phyloP scores from a whole-genome alignment of 2,329 filamentous ascomycete species.

The Sporothrix globosa region DNA sequence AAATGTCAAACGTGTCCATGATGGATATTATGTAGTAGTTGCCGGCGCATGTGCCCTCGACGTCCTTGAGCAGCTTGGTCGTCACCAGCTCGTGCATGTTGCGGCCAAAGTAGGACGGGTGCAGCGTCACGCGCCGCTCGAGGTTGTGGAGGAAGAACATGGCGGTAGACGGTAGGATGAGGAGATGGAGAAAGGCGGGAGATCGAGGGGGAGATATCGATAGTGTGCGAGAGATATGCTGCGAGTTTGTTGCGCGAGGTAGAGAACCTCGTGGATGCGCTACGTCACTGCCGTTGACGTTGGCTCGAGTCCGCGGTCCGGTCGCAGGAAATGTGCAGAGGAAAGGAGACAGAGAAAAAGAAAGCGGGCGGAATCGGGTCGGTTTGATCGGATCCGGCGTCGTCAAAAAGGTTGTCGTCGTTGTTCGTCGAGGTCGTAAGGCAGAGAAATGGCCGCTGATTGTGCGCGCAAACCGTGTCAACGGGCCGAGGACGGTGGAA shows the following conservation, averaged over 20 bases:
- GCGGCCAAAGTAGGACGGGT: constrained; percentile 94
- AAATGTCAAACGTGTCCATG: constrained; percentile 94
- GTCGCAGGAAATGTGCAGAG: too few relatives aligned
- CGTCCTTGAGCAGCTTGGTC: constrained; percentile 84
- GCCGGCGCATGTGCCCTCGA: constrained; percentile 93
- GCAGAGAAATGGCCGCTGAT: neutral
- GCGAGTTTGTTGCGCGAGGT: neutral
- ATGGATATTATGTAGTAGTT: constrained; percentile 98
- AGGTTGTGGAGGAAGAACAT: constrained; percentile 99
- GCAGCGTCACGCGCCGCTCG: constrained; percentile 90
- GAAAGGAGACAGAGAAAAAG: neutral
- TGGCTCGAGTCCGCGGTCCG: neutral
- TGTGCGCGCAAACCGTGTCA: constrained; percentile 4
- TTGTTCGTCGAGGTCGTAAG: neutral
- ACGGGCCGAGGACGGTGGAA: neutral
- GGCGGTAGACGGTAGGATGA: constrained; percentile 35
- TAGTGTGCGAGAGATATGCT: neutral
- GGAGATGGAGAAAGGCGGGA: neutral
- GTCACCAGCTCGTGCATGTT: constrained; percentile 92
- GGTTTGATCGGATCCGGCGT: neutral
- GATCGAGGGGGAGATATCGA: neutral
- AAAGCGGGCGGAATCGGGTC: neutral
- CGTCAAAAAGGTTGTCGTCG: constrained; percentile 3
- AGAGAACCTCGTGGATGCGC: constrained; percentile 1
- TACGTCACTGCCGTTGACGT: neutral